Evolutionary conservation across 169 alveolate genomes (phyloP), one percentile per base, ranked within the genome.

Genomic region (Plasmodium vivax): DNA sequence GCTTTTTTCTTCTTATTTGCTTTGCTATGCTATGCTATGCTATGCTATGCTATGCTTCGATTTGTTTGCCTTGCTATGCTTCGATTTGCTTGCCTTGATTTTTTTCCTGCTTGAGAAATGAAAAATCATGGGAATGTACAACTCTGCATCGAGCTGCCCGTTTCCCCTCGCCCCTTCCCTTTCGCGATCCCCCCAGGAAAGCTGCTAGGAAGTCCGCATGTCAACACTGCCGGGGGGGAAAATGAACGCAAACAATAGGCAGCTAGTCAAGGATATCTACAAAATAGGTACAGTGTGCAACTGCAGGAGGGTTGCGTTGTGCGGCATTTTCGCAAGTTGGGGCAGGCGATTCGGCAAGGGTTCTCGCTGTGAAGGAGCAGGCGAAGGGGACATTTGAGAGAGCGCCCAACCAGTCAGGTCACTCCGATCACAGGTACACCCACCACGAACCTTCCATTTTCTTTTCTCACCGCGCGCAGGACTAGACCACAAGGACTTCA

Each of bases 191-290:
- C 77, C 77, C 38, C 56, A 34, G 58, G 45, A 27, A 74, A 75
- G 12, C 23, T 34, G 23, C 23, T 51, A 82, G 79, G 32, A 82
- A 12, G 51, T 47, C 10, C 34, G 0, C 19, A 19, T 19, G 80
- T 23, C 32, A 34, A 43, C 32, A 85, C 7, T 23, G 73, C 19
- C 77, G 77, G 77, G 41, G 54, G 56, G 16, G 30, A 73, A 54
- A 80, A 88, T 79, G 83, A 79, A 77, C 54, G 74, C 58, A 19
- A 88, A 19, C 38, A 84, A 88, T 32, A 77, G 73, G 58, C 94
- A 88, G 7, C 54, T 88, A 58, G 88, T 88, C 27, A 88, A 30
- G 94, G 94, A 88, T 41, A 88, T 88, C 68, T 88, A 88, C 47
- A 77, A 79, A 58, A 88, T 88, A 56, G 94, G 94, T 88, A 56